phyloP scores from a whole-genome alignment of 768 basidiomycete genomes.

The Arthromyces matolae region DNA sequence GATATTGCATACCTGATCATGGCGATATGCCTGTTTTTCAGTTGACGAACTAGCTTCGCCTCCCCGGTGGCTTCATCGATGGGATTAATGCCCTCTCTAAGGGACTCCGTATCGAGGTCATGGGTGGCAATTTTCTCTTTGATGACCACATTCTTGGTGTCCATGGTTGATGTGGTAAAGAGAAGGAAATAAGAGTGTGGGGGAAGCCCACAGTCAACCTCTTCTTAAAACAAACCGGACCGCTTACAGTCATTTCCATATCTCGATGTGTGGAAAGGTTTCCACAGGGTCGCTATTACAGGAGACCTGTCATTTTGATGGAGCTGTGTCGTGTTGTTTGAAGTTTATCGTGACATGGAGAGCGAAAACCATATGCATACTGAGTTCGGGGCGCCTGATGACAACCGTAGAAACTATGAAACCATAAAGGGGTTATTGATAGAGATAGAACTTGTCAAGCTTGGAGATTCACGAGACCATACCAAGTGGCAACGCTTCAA shows the following conservation, averaged over 20 bases:
- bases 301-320: background rate
- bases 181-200: background rate
- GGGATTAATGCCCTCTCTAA: conserved; percentile 8
- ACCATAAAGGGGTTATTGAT: too few relatives aligned
- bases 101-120: conserved; percentile 21
- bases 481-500: too few relatives aligned
- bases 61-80: conserved; percentile 14
- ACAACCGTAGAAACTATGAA: too few relatives aligned
- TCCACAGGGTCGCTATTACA: background rate
- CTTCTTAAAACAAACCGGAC: background rate
- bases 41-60: conserved; percentile 48
- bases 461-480: too few relatives aligned
- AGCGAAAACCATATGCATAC: too few relatives aligned
- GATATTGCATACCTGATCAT: conserved; percentile 60
- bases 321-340: background rate
- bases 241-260: too few relatives aligned
- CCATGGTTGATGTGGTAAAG: background rate
- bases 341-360: too few relatives aligned
- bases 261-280: too few relatives aligned
- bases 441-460: too few relatives aligned
- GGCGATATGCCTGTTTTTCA: conserved; percentile 76
- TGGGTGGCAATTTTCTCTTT: conserved; percentile 15
- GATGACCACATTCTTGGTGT: conserved; percentile 3
- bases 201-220: too few relatives aligned
- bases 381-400: too few relatives aligned